A percentile compares a stretch with the other conserved stretches of the same genome.
These are phyloP conservation scores for Sporothrix brunneoviolacea DNA, from an alignment of 2,329 filamentous ascomycete genomes.

Conservation along the genomic window DNA sequence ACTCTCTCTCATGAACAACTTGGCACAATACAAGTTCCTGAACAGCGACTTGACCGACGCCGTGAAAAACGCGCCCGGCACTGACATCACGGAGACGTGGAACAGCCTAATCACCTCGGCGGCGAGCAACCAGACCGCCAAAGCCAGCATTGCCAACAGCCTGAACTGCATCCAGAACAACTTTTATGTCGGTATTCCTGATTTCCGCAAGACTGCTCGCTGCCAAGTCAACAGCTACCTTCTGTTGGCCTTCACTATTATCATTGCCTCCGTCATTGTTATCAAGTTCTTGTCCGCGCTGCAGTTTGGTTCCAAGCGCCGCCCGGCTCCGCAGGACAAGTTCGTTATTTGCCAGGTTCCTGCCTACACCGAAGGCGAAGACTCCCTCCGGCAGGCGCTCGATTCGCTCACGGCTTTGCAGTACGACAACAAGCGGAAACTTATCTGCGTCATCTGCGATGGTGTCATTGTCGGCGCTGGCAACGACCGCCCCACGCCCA, in stretches of 20 bases:
- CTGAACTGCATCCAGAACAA: conserved; percentile 74
- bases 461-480: conserved; percentile 94
- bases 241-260: conserved; percentile 75
- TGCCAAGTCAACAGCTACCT: conserved; percentile 92
- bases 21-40: conserved; percentile 61
- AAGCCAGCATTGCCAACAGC: conserved; percentile 53
- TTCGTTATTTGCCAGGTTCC: conserved; percentile 98
- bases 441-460: conserved; percentile 94
- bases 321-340: conserved; percentile 88
- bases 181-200: conserved; percentile 75
- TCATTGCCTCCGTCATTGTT: conserved; percentile 72
- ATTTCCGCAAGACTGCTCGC: conserved; percentile 70
- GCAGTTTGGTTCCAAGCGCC: conserved; percentile 86
- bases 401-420: conserved; percentile 91
- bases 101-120: conserved; percentile 43
- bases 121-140: conserved; percentile 49
- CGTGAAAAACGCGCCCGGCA: conserved; percentile 69
- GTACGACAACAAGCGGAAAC: conserved; percentile 97
- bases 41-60: conserved; percentile 59
- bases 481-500: conserved; percentile 93
- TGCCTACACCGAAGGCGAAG: conserved; percentile 96
- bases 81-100: conserved; percentile 65
- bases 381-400: conserved; percentile 83
- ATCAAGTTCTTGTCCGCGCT: conserved; percentile 90
- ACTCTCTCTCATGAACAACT: conserved; percentile 48